Evolutionary conservation across 768 basidiomycete genomes (phyloP), one percentile per base, ranked within the genome.

Genomic region (Pleurotus tuoliensis): DNA sequence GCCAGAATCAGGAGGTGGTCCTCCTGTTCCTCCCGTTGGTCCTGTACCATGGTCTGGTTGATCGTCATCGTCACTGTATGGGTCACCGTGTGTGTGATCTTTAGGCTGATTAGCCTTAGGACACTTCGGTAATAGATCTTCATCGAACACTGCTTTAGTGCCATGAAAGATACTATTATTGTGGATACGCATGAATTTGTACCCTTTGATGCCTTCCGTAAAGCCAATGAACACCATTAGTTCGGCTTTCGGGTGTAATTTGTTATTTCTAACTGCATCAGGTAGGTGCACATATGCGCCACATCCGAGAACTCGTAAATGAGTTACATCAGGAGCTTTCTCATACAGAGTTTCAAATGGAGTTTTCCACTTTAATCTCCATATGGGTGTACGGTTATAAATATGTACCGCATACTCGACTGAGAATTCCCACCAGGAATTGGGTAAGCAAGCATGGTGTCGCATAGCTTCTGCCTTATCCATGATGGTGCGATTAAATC

Each of bases 391-490:
- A 4, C 24, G 5, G 24, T 24, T 24, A 5, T 24, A 24, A 5
- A 24, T 24, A 24, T 24, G 24, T 24, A 24, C 24, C 24, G 5
- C 24, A 24, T 24, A 24, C 24, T 24, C 24, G 5, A 24, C 24
- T 24, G 24, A 24, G 24, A 24, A 24, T 24, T 24, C 24, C 24
- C 24, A 24, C 24, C 24, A 24, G 24, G 24, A 24, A 24, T 24
- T 24, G 24, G 24, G 24, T 24, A 24, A 24, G 24, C 24, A 24
- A 24, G 24, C 16, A 0, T 59, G 61, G 0, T 63, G 38, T 0
- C 71, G 3, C 65, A 75, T 71, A 0, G 66, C 56, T 0, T 53
- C 8, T 0, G 47, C 61, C 2, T 69, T 30, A 34, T 70, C 60
- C 0, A 64, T 18, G 0, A 69, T 27, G 0, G 64, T 72, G 16